A percentile compares a stretch with the other conserved stretches of the same genome.
Evolutionary conservation across 2,329 filamentous ascomycete genomes (phyloP).

Genomic region (Tolypocladium tropicale): DNA sequence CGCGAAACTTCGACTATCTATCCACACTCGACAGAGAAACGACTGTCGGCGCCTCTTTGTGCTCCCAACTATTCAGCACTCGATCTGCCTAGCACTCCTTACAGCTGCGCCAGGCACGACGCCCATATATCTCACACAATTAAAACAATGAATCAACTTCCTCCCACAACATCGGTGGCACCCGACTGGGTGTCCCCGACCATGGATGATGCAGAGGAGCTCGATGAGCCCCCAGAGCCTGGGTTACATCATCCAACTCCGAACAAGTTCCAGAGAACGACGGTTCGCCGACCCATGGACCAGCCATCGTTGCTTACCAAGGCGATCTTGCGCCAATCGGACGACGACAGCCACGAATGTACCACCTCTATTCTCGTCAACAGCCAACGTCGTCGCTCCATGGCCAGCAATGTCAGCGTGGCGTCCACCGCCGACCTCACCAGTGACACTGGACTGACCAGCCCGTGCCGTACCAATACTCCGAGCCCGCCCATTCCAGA

Average conservation of each 20-base stretch:
- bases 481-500: conserved; percentile 76
- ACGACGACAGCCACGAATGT: conserved; percentile 38
- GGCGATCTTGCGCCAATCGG: conserved; percentile 61
- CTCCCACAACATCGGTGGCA: conserved; percentile 13
- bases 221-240: conserved; percentile 79
- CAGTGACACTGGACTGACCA: conserved; percentile 88
- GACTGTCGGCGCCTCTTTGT: not conserved
- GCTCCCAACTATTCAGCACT: not conserved
- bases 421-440: conserved; percentile 84
- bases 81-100: not conserved
- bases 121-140: not conserved
- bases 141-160: conserved; percentile 15
- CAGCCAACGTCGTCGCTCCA: conserved; percentile 46
- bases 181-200: conserved; percentile 23
- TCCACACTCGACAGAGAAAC: not conserved
- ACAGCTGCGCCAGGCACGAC: not conserved
- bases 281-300: conserved; percentile 36
- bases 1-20: not conserved
- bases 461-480: conserved; percentile 76
- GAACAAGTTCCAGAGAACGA: conserved; percentile 34
- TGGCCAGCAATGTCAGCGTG: conserved; percentile 70
- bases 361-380: conserved; percentile 23
- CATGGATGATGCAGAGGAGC: conserved; percentile 60
- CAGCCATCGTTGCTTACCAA: conserved; percentile 80
- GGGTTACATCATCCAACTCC: conserved; percentile 15